Evolutionary conservation across 1,284 basidiomycete species (phyloP), one percentile per base, ranked within the genome.

Genomic region (Ceratobasidium sp.): DNA sequence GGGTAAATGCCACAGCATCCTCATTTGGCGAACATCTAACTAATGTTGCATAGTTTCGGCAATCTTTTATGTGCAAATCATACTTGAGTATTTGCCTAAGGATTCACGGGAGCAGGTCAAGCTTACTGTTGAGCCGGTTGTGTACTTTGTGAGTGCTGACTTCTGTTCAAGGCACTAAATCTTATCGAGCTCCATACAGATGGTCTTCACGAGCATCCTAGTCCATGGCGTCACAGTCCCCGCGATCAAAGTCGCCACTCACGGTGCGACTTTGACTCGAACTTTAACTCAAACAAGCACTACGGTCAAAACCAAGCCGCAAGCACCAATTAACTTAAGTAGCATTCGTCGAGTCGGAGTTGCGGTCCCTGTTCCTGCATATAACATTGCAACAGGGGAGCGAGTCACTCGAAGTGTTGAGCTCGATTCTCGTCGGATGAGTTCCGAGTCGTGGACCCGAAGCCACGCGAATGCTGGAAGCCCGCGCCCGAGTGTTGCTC

Each of bases 151-250:
- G 23, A 73, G 68, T 35, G 13, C 0, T 23, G 7, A 35, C 33
- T n/a, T 4, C 20, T 23, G n/a, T 28, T 20, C 11, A 35, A 8
- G 8, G 13, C 17, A 33, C 37, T n/a, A 6, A 26, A 31, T 13
- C 28, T 58, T 35, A 47, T 33, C 26, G 20, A 17, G 11, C 8
- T 28, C 31, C 6, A 28, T 13, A 35, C 23, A 73, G 69, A 73
- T 73, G 69, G 69, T 73, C 7, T 73, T 73, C 31, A 56, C 35
- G 23, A 73, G 69, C 31, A 73, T 73, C 33, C 42, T 73, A 8
- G 69, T 73, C 35, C 69, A 73, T 61, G 69, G 69, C 6, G 37
- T 73, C 42, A 73, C 69, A 7, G 56, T 73, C n/a, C 56, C 69
- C 1, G 45, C 45, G 45, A 47, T 54, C 28, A 73, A 73, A 23